Conservation (phyloP, 371 early-diverging fungal species). For the Circinella umbellata region DNA sequence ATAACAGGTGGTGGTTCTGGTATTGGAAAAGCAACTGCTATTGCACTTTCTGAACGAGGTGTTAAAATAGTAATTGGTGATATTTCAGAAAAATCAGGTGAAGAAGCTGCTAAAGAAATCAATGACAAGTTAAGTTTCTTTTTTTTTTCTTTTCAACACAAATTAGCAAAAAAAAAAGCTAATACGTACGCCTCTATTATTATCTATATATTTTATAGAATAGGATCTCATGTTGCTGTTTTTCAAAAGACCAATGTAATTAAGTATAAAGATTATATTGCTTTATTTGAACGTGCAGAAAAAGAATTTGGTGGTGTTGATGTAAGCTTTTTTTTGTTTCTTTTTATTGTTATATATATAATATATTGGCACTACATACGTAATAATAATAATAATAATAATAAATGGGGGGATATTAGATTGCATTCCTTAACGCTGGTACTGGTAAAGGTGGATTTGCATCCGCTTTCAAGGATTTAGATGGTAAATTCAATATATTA, state of each 20-base stretch:
- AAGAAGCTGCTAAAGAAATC: neutral
- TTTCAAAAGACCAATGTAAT: slow-evolving; percentile 63
- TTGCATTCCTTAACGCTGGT: slow-evolving; percentile 36
- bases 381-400: too few relatives aligned
- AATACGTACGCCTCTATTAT: too few relatives aligned
- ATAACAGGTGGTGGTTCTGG: neutral
- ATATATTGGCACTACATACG: too few relatives aligned
- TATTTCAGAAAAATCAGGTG: slow-evolving; percentile 50
- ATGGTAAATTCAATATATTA: slow-evolving; percentile 6
- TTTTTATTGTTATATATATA: too few relatives aligned
- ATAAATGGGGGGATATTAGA: too few relatives aligned
- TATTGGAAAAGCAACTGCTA: slow-evolving; percentile 41
- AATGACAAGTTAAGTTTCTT: too few relatives aligned
- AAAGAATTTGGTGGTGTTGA: slow-evolving; percentile 61
- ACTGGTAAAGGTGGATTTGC: slow-evolving; percentile 24
- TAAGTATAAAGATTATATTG: slow-evolving; percentile 40
- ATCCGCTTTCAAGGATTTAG: slow-evolving; percentile 30
- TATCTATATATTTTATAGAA: too few relatives aligned
- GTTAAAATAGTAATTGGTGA: slow-evolving; percentile 68
- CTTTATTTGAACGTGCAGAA: slow-evolving; percentile 48
- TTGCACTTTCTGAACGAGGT: slow-evolving; percentile 48
- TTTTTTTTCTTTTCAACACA: too few relatives aligned
- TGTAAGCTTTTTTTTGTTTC: slow-evolving; percentile 21
- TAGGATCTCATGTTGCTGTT: slow-evolving; percentile 22
- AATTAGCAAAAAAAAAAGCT: too few relatives aligned